Percentiles rank a stretch among this genome's conserved stretches.
phyloP scores from a whole-genome alignment of 805 yeast species.

The Brettanomyces nanus region DNA sequence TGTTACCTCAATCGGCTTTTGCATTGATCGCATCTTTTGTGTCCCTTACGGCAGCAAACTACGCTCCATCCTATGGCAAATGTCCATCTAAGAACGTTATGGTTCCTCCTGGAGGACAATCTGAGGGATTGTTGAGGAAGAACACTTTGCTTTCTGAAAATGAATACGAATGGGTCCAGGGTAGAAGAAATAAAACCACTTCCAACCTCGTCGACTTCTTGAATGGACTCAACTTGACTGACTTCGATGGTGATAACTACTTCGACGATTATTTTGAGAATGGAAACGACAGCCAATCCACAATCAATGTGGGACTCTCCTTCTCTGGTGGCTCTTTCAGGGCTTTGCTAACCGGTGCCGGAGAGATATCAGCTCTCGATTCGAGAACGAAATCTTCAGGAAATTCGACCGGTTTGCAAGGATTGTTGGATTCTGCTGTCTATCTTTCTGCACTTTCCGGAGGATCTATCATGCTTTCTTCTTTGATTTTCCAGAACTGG shows the following conservation, averaged over 20 bases:
- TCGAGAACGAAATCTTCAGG: slow-evolving; percentile 43
- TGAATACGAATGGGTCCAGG: slow-evolving; percentile 47
- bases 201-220: slow-evolving; percentile 37
- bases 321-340: slow-evolving; percentile 83
- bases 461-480: slow-evolving; percentile 66
- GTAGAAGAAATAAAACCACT: slow-evolving; percentile 35
- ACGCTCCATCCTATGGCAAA: slow-evolving; percentile 43
- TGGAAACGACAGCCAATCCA: slow-evolving; percentile 14
- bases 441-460: slow-evolving; percentile 74
- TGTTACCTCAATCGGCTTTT: too few species aligned
- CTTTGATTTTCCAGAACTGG: slow-evolving; percentile 63
- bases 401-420: slow-evolving; percentile 30
- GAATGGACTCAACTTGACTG: slow-evolving; percentile 33
- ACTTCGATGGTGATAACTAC: slow-evolving; percentile 34
- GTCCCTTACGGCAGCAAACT: slow-evolving; percentile 23
- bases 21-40: too few species aligned
- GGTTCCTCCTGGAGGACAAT: slow-evolving; percentile 7
- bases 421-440: slow-evolving; percentile 62
- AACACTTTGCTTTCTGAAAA: slow-evolving; percentile 36
- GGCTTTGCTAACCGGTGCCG: slow-evolving; percentile 79
- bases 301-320: slow-evolving; percentile 48
- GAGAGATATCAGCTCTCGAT: slow-evolving; percentile 71
- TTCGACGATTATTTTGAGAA: slow-evolving; percentile 27
- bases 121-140: slow-evolving; percentile 27
- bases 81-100: slow-evolving; percentile 33